phyloP scores from a whole-genome alignment of 2,329 filamentous ascomycete species.

The Emergomyces pasteurianus region DNA sequence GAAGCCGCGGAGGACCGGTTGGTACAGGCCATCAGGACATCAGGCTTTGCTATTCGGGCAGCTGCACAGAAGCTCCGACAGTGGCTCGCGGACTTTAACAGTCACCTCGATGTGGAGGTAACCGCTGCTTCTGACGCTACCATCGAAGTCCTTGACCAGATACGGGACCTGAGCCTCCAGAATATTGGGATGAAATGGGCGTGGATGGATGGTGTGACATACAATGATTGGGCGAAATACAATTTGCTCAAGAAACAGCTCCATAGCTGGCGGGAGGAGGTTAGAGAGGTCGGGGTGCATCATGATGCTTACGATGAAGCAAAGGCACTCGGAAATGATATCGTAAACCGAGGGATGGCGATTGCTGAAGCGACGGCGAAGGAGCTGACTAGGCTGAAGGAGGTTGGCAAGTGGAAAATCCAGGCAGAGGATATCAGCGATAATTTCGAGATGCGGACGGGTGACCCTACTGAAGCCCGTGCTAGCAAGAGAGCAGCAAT shows the following conservation, averaged over 20 bases:
- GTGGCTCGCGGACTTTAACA: constrained; percentile 63
- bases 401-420: constrained; percentile 76
- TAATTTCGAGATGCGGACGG: constrained; percentile 60
- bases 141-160: constrained; percentile 68
- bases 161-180: constrained; percentile 72
- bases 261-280: constrained; percentile 70
- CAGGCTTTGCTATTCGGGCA: constrained; percentile 62
- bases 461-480: constrained; percentile 42
- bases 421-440: constrained; percentile 59
- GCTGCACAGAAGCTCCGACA: constrained; percentile 63
- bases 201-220: constrained; percentile 88
- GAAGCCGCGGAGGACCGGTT: constrained; percentile 43
- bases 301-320: constrained; percentile 61
- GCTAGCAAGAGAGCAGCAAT: constrained; percentile 1
- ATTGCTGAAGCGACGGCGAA: constrained; percentile 66
- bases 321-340: constrained; percentile 52
- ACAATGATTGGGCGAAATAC: constrained; percentile 95
- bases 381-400: constrained; percentile 69
- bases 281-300: constrained; percentile 61
- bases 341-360: constrained; percentile 71
- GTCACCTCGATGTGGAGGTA: constrained; percentile 56
- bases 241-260: constrained; percentile 76
- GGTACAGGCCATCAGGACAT: constrained; percentile 46
- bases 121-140: constrained; percentile 65
- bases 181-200: constrained; percentile 91